Evolutionary conservation across 768 basidiomycete species (phyloP).

Genomic region (Lactifluus echinatus): DNA sequence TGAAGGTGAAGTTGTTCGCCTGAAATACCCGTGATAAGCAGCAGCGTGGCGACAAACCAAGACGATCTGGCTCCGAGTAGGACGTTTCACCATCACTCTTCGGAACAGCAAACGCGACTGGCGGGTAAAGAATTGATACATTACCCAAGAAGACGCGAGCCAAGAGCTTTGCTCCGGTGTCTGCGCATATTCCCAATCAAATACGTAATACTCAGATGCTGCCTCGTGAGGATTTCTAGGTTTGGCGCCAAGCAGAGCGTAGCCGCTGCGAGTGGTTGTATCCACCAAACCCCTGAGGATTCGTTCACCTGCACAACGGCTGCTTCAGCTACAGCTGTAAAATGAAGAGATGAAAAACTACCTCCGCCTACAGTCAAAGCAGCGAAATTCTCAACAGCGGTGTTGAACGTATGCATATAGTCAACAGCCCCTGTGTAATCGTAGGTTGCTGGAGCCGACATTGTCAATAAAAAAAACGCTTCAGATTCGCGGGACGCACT

Average conservation of each 20-base stretch:
- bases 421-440: slow-evolving; percentile 43
- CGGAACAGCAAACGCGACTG: slow-evolving; percentile 24
- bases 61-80: slow-evolving; percentile 31
- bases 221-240: slow-evolving; percentile 37
- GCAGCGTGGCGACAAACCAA: slow-evolving; percentile 33
- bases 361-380: slow-evolving; percentile 40
- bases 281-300: slow-evolving; percentile 44
- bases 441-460: slow-evolving; percentile 37
- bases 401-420: slow-evolving; percentile 38
- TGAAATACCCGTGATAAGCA: slow-evolving; percentile 24
- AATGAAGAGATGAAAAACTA: no score
- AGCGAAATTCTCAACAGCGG: slow-evolving; percentile 33
- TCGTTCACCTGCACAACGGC: slow-evolving; percentile 39
- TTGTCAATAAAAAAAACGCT: background rate
- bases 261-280: slow-evolving; percentile 44
- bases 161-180: slow-evolving; percentile 56
- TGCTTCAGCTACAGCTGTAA: no score
- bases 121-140: slow-evolving; percentile 15
- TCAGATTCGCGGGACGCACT: slow-evolving; percentile 29
- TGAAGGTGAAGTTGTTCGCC: slow-evolving; percentile 58
- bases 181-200: slow-evolving; percentile 45
- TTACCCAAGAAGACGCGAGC: slow-evolving; percentile 58
- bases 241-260: slow-evolving; percentile 40
- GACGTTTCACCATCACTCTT: slow-evolving; percentile 22
- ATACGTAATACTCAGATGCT: slow-evolving; percentile 47